A percentile compares a stretch with the other conserved stretches of the same genome.
phyloP scores from a whole-genome alignment of 148 eudicot species.

The Pharnaceum exiguum region DNA sequence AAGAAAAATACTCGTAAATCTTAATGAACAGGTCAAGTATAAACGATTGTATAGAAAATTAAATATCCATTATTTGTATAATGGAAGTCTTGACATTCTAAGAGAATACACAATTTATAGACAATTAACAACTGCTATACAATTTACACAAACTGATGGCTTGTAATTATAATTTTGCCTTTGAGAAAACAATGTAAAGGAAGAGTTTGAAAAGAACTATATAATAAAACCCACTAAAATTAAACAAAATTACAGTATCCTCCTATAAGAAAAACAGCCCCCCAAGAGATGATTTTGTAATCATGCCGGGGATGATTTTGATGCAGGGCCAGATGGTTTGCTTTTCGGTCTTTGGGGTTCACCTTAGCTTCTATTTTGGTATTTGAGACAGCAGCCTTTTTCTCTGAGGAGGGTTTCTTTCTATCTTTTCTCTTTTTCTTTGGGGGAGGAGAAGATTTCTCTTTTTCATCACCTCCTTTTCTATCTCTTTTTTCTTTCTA shows the following conservation, averaged over 20 bases:
- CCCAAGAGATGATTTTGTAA: conserved; percentile 42
- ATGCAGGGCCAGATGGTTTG: conserved; percentile 8
- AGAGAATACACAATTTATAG: too few species aligned
- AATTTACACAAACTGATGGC: too few species aligned
- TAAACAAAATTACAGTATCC: conserved; percentile 3
- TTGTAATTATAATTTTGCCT: too few species aligned
- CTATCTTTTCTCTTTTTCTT: conserved; percentile 7
- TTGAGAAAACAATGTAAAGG: too few species aligned
- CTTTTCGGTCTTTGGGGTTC: conserved; percentile 25
- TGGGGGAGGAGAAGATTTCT: not conserved
- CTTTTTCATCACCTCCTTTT: not conserved
- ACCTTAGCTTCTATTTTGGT: conserved; percentile 29
- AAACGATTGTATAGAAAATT: too few species aligned
- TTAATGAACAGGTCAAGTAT: too few species aligned
- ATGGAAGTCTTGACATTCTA: too few species aligned
- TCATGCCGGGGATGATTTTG: conserved; percentile 32
- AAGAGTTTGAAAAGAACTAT: not conserved
- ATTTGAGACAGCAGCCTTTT: conserved; percentile 39
- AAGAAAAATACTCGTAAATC: too few species aligned
- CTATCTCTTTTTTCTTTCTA: conserved; percentile 13
- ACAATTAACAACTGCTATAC: too few species aligned
- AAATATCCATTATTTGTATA: too few species aligned
- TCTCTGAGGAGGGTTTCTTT: conserved; percentile 4
- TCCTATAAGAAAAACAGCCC: conserved; percentile 16
- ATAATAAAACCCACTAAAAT: conserved; percentile 9